Evolutionary conservation across 352 stramenopile genomes (phyloP).

Genomic region (Pythium rhizo-oryzae): DNA sequence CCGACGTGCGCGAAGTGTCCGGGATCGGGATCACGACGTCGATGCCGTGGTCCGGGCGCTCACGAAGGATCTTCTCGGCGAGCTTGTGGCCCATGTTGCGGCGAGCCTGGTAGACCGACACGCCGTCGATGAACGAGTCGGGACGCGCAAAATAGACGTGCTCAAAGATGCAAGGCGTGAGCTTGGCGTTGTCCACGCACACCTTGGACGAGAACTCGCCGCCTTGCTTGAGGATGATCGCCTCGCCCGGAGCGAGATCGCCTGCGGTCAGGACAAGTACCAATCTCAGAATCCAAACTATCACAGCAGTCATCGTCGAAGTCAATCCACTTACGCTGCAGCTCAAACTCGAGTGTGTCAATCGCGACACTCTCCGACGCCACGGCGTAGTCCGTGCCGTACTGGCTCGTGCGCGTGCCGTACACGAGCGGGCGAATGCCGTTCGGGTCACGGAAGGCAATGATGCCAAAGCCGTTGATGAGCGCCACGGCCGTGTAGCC

Average conservation of each 20-base stretch:
- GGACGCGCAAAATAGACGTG: conserved; percentile 99
- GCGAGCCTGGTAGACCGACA: conserved; percentile 97
- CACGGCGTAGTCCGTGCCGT: conserved; percentile 94
- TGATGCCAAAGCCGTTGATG: conserved; percentile 97
- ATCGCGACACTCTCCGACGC: conserved; percentile 98
- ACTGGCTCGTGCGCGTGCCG: conserved; percentile 82
- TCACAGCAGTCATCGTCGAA: not conserved
- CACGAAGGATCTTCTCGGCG: conserved; percentile 93
- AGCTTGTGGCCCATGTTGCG: conserved; percentile 99
- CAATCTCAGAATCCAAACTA: not conserved
- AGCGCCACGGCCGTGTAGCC: conserved; percentile 97
- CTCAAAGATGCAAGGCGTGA: conserved; percentile 99
- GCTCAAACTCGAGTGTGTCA: conserved; percentile 97
- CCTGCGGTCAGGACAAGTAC: conserved; percentile 18
- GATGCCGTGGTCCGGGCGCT: conserved; percentile 93
- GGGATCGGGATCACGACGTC: conserved; percentile 99
- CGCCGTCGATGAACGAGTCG: conserved; percentile 98
- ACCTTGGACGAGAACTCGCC: conserved; percentile 86
- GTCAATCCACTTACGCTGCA: conserved; percentile 62
- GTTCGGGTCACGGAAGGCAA: conserved; percentile 98
- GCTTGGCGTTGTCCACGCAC: conserved; percentile 67
- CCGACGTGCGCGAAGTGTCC: conserved; percentile 97
- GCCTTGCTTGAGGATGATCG: conserved; percentile 94
- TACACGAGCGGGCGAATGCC: conserved; percentile 98
- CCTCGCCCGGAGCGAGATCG: conserved; percentile 96